Conservation (phyloP, 345 rosid genomes). For the Lepidium aucheri region DNA sequence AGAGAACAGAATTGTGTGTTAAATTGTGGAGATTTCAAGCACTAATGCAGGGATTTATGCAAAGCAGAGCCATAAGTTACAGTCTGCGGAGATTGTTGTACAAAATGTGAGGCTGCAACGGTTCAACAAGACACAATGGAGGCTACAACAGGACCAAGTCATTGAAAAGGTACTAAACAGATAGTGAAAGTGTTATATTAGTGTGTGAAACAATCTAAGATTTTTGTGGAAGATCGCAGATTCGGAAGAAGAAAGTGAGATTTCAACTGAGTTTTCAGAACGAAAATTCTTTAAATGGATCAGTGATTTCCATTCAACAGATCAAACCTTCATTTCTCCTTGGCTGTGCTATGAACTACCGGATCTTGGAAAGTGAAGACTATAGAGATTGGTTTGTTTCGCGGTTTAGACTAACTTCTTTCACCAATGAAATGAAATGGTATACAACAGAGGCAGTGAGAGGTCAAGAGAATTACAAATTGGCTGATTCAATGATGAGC, state of each 20-base stretch:
- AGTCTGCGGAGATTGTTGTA: slow-evolving; percentile 33
- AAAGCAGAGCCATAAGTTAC: slow-evolving; percentile 33
- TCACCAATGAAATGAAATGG: slow-evolving; percentile 89
- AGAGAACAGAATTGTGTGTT: neutral
- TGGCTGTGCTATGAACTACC: slow-evolving; percentile 65
- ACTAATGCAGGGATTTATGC: neutral
- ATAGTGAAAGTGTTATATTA: neutral
- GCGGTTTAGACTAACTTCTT: slow-evolving; percentile 55
- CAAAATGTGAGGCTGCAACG: slow-evolving; percentile 49
- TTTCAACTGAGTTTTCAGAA: slow-evolving; percentile 40
- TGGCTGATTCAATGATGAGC: slow-evolving; percentile 49
- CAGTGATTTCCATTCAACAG: slow-evolving; percentile 40
- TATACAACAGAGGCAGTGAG: slow-evolving; percentile 48
- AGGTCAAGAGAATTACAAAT: slow-evolving; percentile 58
- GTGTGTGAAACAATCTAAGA: neutral
- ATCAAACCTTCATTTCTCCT: slow-evolving; percentile 40
- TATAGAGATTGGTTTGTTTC: slow-evolving; percentile 66
- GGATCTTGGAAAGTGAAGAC: slow-evolving; percentile 38
- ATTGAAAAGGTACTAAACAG: slow-evolving; percentile 35
- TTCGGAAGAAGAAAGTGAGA: slow-evolving; percentile 46
- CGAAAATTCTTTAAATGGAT: slow-evolving; percentile 32
- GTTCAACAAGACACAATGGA: slow-evolving; percentile 61
- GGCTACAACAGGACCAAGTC: slow-evolving; percentile 47
- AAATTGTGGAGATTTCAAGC: neutral
- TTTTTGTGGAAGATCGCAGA: slow-evolving; percentile 26